Conservation (phyloP, 31 red algal genomes). For the Endocladia muricata region DNA sequence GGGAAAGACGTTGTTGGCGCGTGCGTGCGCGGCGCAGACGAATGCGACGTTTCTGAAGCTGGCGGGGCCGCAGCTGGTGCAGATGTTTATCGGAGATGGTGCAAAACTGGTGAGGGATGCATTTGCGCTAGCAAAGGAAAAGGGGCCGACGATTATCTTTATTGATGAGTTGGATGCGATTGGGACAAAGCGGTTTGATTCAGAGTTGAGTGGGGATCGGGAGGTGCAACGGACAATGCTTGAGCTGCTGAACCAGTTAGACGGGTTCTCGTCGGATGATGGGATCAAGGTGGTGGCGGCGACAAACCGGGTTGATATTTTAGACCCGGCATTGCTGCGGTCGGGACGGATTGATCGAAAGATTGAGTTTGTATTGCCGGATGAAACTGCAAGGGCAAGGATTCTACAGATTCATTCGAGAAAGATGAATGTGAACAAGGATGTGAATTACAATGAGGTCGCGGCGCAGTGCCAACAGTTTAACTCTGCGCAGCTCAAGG, state of each 20-base stretch:
- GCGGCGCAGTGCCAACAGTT: conserved; percentile 95
- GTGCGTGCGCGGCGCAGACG: conserved; percentile 98
- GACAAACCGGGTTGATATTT: conserved; percentile 98
- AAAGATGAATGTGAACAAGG: conserved; percentile 99
- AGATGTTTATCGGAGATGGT: conserved; percentile 99
- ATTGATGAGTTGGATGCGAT: conserved; percentile 99
- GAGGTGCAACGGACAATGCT: conserved; percentile 99
- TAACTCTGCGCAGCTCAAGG: conserved; percentile 96
- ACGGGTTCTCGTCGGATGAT: conserved; percentile 96
- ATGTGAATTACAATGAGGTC: conserved; percentile 96
- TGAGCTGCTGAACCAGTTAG: conserved; percentile 98
- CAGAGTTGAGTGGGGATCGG: conserved; percentile 95
- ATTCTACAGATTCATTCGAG: conserved; percentile 98
- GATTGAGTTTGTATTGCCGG: conserved; percentile 99
- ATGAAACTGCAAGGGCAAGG: conserved; percentile 83
- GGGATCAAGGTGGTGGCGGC: conserved; percentile 95
- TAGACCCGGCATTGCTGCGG: conserved; percentile 95
- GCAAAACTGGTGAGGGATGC: conserved; percentile 98
- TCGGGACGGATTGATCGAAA: conserved; percentile 97
- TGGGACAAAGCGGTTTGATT: conserved; percentile 99
- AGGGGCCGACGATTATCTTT: conserved; percentile 99
- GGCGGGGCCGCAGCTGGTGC: conserved; percentile 95
- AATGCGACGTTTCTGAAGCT: conserved; percentile 99
- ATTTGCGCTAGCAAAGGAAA: conserved; percentile 99
- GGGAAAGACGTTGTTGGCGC: conserved; percentile 94